Percentiles rank a stretch among this genome's conserved stretches.
Evolutionary conservation across 441 rosid genomes (phyloP).

Genomic region (Daphne laureola): DNA sequence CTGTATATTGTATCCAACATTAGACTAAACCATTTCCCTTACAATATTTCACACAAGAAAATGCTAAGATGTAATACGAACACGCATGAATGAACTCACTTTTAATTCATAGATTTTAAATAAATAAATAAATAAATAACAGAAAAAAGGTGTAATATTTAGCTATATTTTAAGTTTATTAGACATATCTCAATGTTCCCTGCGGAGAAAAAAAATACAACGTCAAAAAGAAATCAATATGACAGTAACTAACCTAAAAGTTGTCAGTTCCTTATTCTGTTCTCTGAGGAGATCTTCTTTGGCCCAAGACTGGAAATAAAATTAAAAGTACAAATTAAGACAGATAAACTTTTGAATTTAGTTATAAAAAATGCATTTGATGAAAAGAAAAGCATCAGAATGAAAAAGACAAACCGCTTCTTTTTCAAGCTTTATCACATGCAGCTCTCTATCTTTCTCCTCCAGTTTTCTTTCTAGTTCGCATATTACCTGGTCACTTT

Average conservation of each 20-base stretch:
- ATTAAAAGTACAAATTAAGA: constrained; percentile 9
- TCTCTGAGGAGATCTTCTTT: constrained; percentile 91
- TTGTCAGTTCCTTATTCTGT: constrained; percentile 81
- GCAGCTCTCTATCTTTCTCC: constrained; percentile 80
- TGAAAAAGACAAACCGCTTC: constrained; percentile 62
- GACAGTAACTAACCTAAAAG: constrained; percentile 46
- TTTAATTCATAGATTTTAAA: no score
- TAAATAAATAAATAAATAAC: no score
- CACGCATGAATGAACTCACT: neutral
- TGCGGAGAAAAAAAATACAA: neutral
- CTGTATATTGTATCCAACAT: no score
- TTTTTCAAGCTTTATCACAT: constrained; percentile 71
- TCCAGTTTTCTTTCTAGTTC: constrained; percentile 80
- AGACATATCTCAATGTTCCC: no score
- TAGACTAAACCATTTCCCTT: no score
- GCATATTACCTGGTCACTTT: constrained; percentile 55
- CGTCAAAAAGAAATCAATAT: neutral
- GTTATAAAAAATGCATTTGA: neutral
- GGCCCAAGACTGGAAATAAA: constrained; percentile 72
- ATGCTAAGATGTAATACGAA: no score
- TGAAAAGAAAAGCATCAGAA: neutral
- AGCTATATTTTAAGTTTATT: no score
- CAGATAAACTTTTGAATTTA: neutral
- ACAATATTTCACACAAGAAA: no score
- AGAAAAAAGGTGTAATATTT: neutral